Percentiles rank a stretch among this genome's conserved stretches.
phyloP scores from a whole-genome alignment of 176 grass and related monocot species.

The Oryza rufipogon region DNA sequence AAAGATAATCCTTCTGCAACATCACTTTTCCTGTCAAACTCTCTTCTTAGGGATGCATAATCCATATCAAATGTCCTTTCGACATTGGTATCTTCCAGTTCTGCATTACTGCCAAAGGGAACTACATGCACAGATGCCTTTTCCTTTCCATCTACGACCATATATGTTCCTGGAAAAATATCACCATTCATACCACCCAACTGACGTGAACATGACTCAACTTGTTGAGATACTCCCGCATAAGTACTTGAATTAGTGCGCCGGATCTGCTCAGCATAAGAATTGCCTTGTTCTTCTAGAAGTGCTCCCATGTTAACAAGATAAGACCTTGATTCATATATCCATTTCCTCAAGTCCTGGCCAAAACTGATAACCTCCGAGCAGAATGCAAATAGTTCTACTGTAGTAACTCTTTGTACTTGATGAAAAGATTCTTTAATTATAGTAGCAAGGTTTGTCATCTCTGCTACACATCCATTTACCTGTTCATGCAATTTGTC shows the following conservation, averaged over 20 bases:
- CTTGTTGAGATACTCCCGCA: slow-evolving; percentile 37
- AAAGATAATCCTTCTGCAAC: slow-evolving; percentile 76
- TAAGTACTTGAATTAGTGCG: slow-evolving; percentile 30
- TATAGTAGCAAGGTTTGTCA: slow-evolving; percentile 41
- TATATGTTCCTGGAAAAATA: slow-evolving; percentile 7
- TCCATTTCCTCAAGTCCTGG: slow-evolving; percentile 61
- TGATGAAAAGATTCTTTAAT: slow-evolving; percentile 60
- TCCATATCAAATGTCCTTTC: slow-evolving; percentile 32
- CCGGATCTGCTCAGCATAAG: slow-evolving; percentile 31
- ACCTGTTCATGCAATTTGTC: slow-evolving; percentile 48
- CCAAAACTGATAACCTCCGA: slow-evolving; percentile 61
- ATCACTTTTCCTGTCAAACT: slow-evolving; percentile 69
- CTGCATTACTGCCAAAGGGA: neutral
- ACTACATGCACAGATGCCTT: neutral
- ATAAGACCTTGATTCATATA: slow-evolving; percentile 63
- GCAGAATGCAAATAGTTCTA: slow-evolving; percentile 57
- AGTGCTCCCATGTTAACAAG: slow-evolving; percentile 43
- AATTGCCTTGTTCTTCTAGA: slow-evolving; percentile 46
- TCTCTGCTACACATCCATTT: slow-evolving; percentile 55
- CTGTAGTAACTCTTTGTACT: slow-evolving; percentile 49
- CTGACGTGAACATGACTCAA: slow-evolving; percentile 22
- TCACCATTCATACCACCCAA: neutral
- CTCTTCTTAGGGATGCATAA: slow-evolving; percentile 58
- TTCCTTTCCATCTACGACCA: slow-evolving; percentile 19
- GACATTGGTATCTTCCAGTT: slow-evolving; percentile 22